Evolutionary conservation across 169 alveolate genomes (phyloP), one percentile per base, ranked within the genome.

Genomic region (Plasmodium sp.): DNA sequence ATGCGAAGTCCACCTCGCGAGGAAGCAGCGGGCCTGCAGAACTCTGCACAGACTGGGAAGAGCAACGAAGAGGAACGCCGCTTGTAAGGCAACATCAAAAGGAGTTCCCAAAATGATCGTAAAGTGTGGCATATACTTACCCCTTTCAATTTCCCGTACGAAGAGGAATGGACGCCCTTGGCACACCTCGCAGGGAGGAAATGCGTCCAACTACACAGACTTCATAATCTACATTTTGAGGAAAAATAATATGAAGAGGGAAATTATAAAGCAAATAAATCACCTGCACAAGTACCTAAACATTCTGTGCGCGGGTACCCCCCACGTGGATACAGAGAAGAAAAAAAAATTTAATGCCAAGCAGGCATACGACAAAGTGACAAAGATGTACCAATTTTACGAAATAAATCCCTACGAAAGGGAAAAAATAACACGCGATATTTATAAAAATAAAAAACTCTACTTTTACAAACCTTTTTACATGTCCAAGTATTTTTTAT

Each of bases 381-480:
- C 6, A 18, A 34, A 36, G 27, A 6, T 79, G 27, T 79, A 79
- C 71, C 22, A 41, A 6, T 79, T 79, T 79, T 79, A 79, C 34
- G 84, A 79, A 22, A 36, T 79, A 39, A 79, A 79, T 79, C 18
- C 54, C 22, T 36, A 79, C 54, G 22, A 79, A 45, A 79, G 54
- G 58, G 34, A 79, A 79, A 79, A 41, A 18, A 41, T 79, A 79
- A 79, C 62, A 22, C 45, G 27, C 7, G 6, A 73, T 73, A 73
- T 73, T 31, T 73, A 73, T 27, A 79, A 34, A 79, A 34, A 79
- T 5, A 79, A 79, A 79, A 33, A 79, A 12, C 54, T 79, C 18
- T 79, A 18, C 54, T 79, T 79, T 79, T 79, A 79, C 62, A 79
- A 79, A 79, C 84, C 84, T 6, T 79, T 18, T 79, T 79, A 79